phyloP scores from a whole-genome alignment of 2,329 filamentous ascomycete species.

The Monilinia fructicola region DNA sequence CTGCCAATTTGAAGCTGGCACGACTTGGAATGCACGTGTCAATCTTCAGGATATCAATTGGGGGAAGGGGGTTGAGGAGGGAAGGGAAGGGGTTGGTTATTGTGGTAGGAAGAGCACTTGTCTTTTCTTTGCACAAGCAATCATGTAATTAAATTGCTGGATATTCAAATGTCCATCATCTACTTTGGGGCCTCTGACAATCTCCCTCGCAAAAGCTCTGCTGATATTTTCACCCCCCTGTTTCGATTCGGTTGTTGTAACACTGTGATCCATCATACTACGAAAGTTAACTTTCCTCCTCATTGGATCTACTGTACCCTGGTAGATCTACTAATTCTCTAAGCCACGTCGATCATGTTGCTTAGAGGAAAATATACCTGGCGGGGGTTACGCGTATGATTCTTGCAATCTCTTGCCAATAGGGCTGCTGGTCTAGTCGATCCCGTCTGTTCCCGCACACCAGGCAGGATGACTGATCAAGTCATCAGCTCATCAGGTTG shows the following conservation, averaged over 20 bases:
- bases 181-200: too few relatives aligned
- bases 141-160: too few relatives aligned
- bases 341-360: not conserved
- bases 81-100: too few relatives aligned
- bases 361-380: not conserved
- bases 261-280: not conserved
- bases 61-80: too few relatives aligned
- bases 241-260: not conserved
- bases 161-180: too few relatives aligned
- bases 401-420: not conserved
- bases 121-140: not conserved
- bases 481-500: too few relatives aligned
- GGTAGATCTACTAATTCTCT: not conserved
- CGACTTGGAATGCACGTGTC: too few relatives aligned
- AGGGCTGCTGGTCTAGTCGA: not conserved
- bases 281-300: not conserved
- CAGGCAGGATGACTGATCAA: too few relatives aligned
- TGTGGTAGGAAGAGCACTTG: not conserved
- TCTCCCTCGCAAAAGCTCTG: too few relatives aligned
- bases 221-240: not conserved
- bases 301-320: not conserved
- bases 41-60: not conserved
- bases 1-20: not conserved
- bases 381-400: not conserved
- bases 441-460: not conserved